phyloP scores from a whole-genome alignment of 2,329 filamentous ascomycete species.

The Fusarium nanum region DNA sequence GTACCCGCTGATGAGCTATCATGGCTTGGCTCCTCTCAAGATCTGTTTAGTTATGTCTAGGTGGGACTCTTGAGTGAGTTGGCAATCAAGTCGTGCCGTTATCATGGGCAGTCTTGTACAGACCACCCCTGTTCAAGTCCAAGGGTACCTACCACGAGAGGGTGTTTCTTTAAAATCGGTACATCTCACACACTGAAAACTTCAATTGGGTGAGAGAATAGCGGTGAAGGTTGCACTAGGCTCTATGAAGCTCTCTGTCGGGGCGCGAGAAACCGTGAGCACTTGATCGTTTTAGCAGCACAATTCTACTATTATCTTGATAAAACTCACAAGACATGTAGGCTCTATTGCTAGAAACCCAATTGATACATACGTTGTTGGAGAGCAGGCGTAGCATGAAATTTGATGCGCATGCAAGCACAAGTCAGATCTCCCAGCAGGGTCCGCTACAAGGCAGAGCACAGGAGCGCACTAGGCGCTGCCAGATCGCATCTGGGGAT shows the following conservation, averaged over 20 bases:
- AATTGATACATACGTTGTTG: constrained; percentile 22
- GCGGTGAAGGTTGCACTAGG: constrained; percentile 46
- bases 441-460: constrained; percentile 39
- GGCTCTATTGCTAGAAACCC: constrained; percentile 7
- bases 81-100: constrained; percentile 46
- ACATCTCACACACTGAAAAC: constrained; percentile 39
- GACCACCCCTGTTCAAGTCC: constrained; percentile 33
- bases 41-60: constrained; percentile 44
- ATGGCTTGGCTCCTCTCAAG: constrained; percentile 39
- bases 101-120: constrained; percentile 31
- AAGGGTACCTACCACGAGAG: constrained; percentile 32
- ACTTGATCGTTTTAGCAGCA: constrained; percentile 23
- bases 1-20: constrained; percentile 38
- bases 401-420: constrained; percentile 46
- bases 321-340: constrained; percentile 6
- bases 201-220: constrained; percentile 41
- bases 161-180: constrained; percentile 41
- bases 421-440: constrained; percentile 45
- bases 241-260: constrained; percentile 41
- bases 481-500: constrained; percentile 48
- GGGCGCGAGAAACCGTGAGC: constrained; percentile 29
- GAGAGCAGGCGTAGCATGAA: constrained; percentile 31
- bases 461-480: constrained; percentile 48
- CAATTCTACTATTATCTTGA: constrained; percentile 12
- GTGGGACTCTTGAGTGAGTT: constrained; percentile 44